Conservation (phyloP, 169 alveolate genomes). For the Plasmodium fragile region DNA sequence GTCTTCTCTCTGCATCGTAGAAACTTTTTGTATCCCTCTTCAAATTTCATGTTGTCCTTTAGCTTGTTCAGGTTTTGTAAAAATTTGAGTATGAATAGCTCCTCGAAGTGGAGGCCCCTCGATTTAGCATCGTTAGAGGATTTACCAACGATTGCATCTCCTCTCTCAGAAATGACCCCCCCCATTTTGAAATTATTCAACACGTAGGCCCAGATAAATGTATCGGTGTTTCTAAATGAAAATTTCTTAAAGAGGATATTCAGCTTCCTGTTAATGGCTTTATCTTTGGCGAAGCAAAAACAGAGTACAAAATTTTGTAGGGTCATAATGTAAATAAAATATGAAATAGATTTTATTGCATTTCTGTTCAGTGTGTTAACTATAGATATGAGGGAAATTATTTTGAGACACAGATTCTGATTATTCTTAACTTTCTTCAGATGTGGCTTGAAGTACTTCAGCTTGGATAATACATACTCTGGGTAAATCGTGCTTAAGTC, state of each 20-base stretch:
- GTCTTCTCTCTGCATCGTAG: slow-evolving; percentile 13
- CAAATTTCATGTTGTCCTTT: slow-evolving; percentile 31
- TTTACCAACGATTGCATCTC: background rate
- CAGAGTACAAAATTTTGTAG: slow-evolving; percentile 55
- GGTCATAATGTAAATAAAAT: slow-evolving; percentile 36
- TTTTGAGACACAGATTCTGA: slow-evolving; percentile 50
- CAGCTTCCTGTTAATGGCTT: slow-evolving; percentile 26
- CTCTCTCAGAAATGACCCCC: background rate
- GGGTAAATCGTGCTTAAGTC: background rate
- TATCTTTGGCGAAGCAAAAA: slow-evolving; percentile 28
- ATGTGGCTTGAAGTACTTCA: slow-evolving; percentile 53
- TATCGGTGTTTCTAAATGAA: slow-evolving; percentile 35
- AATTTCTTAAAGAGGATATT: slow-evolving; percentile 45
- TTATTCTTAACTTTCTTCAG: slow-evolving; percentile 53
- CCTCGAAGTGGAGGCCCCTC: slow-evolving; percentile 12
- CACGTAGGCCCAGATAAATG: slow-evolving; percentile 23
- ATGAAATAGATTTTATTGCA: slow-evolving; percentile 28
- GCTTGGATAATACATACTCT: slow-evolving; percentile 19
- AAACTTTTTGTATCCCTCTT: slow-evolving; percentile 34
- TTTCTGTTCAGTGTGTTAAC: slow-evolving; percentile 5
- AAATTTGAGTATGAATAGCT: slow-evolving; percentile 24
- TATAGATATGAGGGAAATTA: slow-evolving; percentile 50
- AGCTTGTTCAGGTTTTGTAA: slow-evolving; percentile 18
- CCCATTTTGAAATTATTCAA: slow-evolving; percentile 28
- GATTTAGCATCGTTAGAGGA: background rate